Percentiles rank a stretch among this genome's conserved stretches.
Conservation (phyloP, 306 rosid species). For the Quillaja saponaria region DNA sequence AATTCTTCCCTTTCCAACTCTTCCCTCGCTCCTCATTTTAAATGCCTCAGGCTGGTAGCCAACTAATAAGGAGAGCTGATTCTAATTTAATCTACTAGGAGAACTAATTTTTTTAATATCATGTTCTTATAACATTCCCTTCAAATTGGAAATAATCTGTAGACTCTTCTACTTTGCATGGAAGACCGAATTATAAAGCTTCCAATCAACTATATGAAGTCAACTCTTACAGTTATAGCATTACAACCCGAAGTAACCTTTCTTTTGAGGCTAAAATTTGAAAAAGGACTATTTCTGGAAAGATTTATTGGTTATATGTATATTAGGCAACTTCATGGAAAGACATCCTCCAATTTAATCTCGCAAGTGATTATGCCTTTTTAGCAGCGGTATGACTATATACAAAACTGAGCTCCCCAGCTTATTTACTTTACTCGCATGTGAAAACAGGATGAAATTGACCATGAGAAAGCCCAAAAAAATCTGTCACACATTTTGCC, state of each 20-base stretch:
- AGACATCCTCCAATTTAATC: background rate
- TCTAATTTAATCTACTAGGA: background rate
- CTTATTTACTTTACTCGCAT: no score
- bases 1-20: no score
- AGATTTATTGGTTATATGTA: background rate
- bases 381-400: background rate
- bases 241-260: background rate
- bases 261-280: background rate
- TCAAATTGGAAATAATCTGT: background rate
- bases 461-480: background rate
- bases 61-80: background rate
- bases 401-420: no score
- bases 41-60: background rate
- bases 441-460: background rate
- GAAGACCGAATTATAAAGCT: background rate
- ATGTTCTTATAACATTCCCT: background rate
- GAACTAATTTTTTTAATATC: background rate
- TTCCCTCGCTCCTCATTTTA: background rate
- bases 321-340: no score
- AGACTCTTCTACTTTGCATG: conserved; percentile 1
- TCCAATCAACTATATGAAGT: background rate
- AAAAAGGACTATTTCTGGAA: background rate
- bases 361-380: conserved; percentile 1
- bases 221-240: background rate
- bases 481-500: no score